Evolutionary conservation across 2,329 filamentous ascomycete genomes (phyloP).

Genomic region (Incumbomyces lentus): DNA sequence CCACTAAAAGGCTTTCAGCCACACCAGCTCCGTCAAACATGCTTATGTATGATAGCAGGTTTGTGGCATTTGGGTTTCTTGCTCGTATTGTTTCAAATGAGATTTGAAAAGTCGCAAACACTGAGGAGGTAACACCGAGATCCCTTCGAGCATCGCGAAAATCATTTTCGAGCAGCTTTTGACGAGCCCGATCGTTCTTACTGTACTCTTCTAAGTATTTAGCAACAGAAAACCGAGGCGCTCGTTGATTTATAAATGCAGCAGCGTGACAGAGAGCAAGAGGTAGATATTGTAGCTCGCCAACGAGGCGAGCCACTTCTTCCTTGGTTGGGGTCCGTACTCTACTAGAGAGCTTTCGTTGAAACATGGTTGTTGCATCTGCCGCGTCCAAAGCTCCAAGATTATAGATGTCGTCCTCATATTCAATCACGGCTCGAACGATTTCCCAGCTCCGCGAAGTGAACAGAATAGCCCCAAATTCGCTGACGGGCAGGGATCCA

Average conservation of each 20-base stretch:
- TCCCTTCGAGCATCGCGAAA: constrained; percentile 20
- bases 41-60: constrained; percentile 24
- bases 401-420: no score
- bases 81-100: constrained; percentile 25
- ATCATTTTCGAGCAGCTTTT: constrained; percentile 17
- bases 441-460: no score
- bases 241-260: constrained; percentile 20
- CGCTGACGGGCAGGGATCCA: no score
- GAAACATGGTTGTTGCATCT: no score
- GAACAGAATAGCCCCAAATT: no score
- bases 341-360: no score
- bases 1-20: constrained; percentile 20
- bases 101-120: constrained; percentile 27
- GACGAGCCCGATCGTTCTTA: constrained; percentile 20
- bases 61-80: constrained; percentile 13
- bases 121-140: constrained; percentile 22
- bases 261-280: constrained; percentile 23
- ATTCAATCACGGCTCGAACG: no score
- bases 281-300: constrained; percentile 26
- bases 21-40: constrained; percentile 24
- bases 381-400: no score
- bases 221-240: constrained; percentile 13
- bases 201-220: constrained; percentile 15
- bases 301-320: constrained; percentile 18
- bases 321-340: no score